Evolutionary conservation across 2,329 filamentous ascomycete species (phyloP), one percentile per base, ranked within the genome.

Genomic region (Aureobasidium sp.): DNA sequence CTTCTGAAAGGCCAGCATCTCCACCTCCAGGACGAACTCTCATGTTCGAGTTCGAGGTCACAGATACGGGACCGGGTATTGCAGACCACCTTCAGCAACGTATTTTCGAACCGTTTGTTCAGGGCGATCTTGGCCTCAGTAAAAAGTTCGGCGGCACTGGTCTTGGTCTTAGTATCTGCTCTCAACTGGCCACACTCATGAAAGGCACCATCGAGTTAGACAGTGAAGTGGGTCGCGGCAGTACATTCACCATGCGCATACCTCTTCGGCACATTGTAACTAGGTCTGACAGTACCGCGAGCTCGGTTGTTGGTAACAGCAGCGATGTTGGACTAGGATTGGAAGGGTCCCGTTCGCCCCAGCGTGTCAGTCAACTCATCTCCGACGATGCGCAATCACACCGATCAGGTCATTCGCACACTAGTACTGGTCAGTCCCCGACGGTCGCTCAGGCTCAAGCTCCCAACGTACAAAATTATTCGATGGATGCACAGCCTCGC

Each of bases 81-180:
- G 85, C 90, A 0, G 83, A 86, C 7, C 78, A 87, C 66, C 84
- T 95, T 73, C 90, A 91, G 68, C 80, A 89, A 62, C 87, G 87
- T 67, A 90, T 97, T 11, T 97, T 97, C 71, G 92, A 96, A 72
- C 92, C 92, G 0, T 97, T 97, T 70, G 89, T 96, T 0, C 92
- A 97, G 74, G 92, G 89, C n/a, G 91, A 96, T 70, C 77, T 94
- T 1, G 89, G 91, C 0, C 77, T 97, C 17, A 95, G 89, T 77
- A 95, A 91, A 73, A 94, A 94, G 70, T 95, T 87, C 70, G 91
- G 91, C 20, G 92, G 92, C 17, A 96, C 92, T 0, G 92, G 92
- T 4, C 78, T 96, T 1, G 92, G 92, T 1, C 74, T 97, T 61
- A 93, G 89, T 70, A 97, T 97, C 68, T 96, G 91, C 75, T 87